Base-by-base conservation (phyloP, 257 asterid genomes). In the Fraxinus excelsior region DNA sequence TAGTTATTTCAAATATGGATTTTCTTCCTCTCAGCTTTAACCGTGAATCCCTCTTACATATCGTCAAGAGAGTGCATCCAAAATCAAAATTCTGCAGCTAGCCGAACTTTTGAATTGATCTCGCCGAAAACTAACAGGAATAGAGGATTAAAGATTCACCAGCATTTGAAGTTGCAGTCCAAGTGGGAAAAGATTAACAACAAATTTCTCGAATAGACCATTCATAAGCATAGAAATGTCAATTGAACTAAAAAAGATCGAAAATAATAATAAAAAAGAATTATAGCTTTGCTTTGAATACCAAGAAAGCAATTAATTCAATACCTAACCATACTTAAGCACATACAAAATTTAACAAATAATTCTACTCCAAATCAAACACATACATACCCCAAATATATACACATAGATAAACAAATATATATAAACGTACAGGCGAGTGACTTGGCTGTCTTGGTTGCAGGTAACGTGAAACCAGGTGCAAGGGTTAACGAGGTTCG, bases 401-500 rank as follows among this genome's bases (percentile, higher is more conserved):
- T 3, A 42, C 51, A 42, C 18, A 42, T 12, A 42, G 18, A 42
- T 12, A 42, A 14, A 18, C 25, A 60, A 21, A 60, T 25, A 60
- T 21, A 44, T 46, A 42, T 28, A 7, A 9, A 74, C 85, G 70
- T 79, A 85, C 88, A 85, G 74, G 64, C 88, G 86, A 31, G 88
- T 85, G 40, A 85, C 88, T 4, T 64, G 86, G 74, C 68, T 79
- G 84, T 89, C 85, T 74, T 87, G 35, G 85, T 89, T 70, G 82
- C 97, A 82, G 84, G 90, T 76, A 87, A 85, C 88, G 82, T 88
- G 87, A 79, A 85, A 92, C 97, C 97, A 92, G 77, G 97, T 92
- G 75, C 97, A 92, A 3, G 97, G 97, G 80, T 75, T 87, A 5
- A 91, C 97, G 6, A 92, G 94, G 76, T 89, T 92, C 85, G 91